Evolutionary conservation across 2,329 filamentous ascomycete genomes (phyloP).

Genomic region (Nemania serpens): DNA sequence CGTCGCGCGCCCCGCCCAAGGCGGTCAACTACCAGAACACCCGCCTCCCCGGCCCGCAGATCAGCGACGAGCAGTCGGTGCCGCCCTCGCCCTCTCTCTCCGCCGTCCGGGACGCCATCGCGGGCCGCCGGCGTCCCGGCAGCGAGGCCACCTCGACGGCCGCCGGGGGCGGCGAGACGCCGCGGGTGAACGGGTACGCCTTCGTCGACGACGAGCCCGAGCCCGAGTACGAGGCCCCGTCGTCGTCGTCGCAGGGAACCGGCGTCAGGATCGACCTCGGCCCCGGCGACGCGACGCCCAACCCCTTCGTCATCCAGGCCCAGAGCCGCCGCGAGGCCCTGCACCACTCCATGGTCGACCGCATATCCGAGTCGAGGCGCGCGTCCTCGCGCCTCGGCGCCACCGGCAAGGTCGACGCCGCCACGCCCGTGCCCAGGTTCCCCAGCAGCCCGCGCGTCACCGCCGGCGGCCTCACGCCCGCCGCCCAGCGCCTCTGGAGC

Average conservation of each 20-base stretch:
- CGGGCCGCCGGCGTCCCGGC: conserved; percentile 67
- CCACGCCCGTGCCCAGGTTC: conserved; percentile 70
- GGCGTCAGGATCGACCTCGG: conserved; percentile 57
- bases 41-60: conserved; percentile 63
- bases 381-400: conserved; percentile 62
- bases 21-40: conserved; percentile 83
- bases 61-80: conserved; percentile 46
- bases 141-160: conserved; percentile 64
- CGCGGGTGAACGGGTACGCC: conserved; percentile 88
- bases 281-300: conserved; percentile 66
- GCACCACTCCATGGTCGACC: conserved; percentile 85
- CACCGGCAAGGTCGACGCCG: conserved; percentile 60
- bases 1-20: conserved; percentile 76
- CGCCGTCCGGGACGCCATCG: conserved; percentile 81
- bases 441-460: conserved; percentile 66
- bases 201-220: conserved; percentile 83
- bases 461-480: conserved; percentile 67
- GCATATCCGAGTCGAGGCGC: conserved; percentile 73
- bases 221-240: too few relatives aligned
- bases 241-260: conserved; percentile 44
- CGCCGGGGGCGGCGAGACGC: conserved; percentile 74
- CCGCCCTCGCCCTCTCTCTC: conserved; percentile 84
- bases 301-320: conserved; percentile 79
- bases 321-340: conserved; percentile 78
- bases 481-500: conserved; percentile 70